Conservation (phyloP, 1,284 basidiomycete genomes). For the Irpex rosettiformis region DNA sequence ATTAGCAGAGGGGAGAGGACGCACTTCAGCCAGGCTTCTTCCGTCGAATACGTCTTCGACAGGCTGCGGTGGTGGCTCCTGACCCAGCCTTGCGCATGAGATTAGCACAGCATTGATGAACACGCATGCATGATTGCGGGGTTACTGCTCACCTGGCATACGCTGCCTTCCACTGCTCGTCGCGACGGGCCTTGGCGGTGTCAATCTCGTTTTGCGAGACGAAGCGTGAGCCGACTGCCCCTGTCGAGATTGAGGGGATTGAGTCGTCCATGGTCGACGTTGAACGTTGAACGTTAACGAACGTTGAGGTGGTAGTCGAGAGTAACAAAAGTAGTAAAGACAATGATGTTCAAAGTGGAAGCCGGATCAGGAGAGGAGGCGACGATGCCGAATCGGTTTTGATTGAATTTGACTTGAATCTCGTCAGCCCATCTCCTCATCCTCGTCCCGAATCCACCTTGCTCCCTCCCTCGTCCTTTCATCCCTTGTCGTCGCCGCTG, state of each 20-base stretch:
- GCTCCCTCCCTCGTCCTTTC: slow-evolving; percentile 6
- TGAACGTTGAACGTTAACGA: neutral
- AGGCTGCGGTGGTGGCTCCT: slow-evolving; percentile 80
- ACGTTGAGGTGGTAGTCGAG: neutral
- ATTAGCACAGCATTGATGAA: slow-evolving; percentile 2
- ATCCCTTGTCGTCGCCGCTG: slow-evolving; percentile 7
- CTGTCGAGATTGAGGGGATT: slow-evolving; percentile 63
- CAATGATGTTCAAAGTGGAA: neutral
- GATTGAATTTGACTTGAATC: neutral
- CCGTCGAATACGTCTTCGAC: slow-evolving; percentile 81
- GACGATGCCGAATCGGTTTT: neutral
- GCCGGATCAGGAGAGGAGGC: neutral
- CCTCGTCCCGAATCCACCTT: neutral
- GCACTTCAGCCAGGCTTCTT: slow-evolving; percentile 85
- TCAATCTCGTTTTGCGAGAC: slow-evolving; percentile 80
- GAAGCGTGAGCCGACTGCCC: slow-evolving; percentile 72
- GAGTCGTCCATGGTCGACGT: slow-evolving; percentile 38
- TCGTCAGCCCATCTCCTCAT: neutral
- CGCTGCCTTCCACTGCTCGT: slow-evolving; percentile 90
- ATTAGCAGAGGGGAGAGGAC: slow-evolving; percentile 22
- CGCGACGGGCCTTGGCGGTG: slow-evolving; percentile 67
- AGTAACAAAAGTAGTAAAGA: neutral
- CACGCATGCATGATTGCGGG: slow-evolving; percentile 9
- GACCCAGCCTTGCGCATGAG: slow-evolving; percentile 59
- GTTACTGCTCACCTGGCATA: slow-evolving; percentile 85